These are phyloP conservation scores for Sherardia arvensis DNA, from an alignment of 257 asterid genomes.

Conservation along the genomic window DNA sequence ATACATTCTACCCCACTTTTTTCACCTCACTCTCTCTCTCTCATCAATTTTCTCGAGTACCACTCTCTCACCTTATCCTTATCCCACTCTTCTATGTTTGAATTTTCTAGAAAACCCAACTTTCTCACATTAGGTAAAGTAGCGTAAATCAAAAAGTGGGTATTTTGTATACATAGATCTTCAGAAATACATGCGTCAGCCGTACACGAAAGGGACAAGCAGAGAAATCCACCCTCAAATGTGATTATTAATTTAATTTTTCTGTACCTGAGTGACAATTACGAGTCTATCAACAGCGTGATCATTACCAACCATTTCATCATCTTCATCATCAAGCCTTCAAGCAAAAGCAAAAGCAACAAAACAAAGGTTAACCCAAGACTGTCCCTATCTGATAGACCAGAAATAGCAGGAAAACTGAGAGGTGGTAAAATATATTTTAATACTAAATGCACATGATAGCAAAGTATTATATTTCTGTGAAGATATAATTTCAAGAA, in stretches of 20 bases:
- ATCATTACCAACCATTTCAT: slow-evolving; percentile 51
- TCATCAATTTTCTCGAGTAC: background rate
- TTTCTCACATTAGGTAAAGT: background rate
- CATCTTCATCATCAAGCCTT: slow-evolving; percentile 71
- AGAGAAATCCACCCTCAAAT: background rate
- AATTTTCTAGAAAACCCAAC: background rate
- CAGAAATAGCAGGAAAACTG: background rate
- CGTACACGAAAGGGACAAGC: background rate
- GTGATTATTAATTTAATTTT: background rate
- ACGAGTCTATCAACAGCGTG: slow-evolving; percentile 73
- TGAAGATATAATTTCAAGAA: background rate
- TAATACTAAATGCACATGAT: background rate
- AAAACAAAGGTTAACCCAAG: slow-evolving; percentile 5
- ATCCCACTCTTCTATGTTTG: background rate
- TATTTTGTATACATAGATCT: too few relatives aligned
- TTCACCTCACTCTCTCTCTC: background rate
- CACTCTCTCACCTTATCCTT: background rate
- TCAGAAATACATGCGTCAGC: too few relatives aligned
- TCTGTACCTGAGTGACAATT: slow-evolving; percentile 74
- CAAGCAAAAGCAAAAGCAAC: slow-evolving; percentile 3
- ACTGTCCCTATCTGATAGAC: background rate
- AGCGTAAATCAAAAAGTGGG: background rate
- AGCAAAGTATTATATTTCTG: background rate
- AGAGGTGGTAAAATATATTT: background rate
- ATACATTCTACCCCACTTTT: too few relatives aligned